phyloP scores from a whole-genome alignment of 176 grass and related monocot species.

The Oryza glaberrima region DNA sequence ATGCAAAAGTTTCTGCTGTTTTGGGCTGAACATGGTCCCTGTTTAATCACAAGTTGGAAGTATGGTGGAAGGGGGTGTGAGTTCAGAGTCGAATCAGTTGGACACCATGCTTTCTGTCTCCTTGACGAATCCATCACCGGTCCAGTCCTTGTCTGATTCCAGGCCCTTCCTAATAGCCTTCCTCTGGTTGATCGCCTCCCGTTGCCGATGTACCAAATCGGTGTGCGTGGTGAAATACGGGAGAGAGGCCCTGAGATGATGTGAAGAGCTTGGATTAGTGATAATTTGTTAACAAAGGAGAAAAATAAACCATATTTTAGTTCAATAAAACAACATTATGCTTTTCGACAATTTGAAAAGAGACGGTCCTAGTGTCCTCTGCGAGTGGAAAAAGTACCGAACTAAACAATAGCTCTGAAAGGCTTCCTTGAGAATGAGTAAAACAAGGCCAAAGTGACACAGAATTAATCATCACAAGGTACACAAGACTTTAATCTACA shows the following conservation, averaged over 20 bases:
- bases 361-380: neutral
- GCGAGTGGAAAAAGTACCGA: constrained; percentile 2
- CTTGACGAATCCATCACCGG: constrained; percentile 92
- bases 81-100: constrained; percentile 55
- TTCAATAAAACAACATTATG: neutral
- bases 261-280: neutral
- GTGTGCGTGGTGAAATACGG: constrained; percentile 94
- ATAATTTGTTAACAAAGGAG: neutral
- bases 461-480: constrained; percentile 30
- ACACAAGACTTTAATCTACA: constrained; percentile 1
- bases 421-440: constrained; percentile 32
- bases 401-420: constrained; percentile 11
- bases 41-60: constrained; percentile 50
- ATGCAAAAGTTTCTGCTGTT: constrained; percentile 27
- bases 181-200: constrained; percentile 82
- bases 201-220: constrained; percentile 78
- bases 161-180: constrained; percentile 78
- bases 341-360: neutral
- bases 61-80: constrained; percentile 21
- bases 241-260: constrained; percentile 67
- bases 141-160: constrained; percentile 96
- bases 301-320: neutral
- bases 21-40: neutral
- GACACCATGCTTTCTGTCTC: constrained; percentile 97
- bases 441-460: constrained; percentile 28